Conservation (phyloP, 2,329 filamentous ascomycete genomes). For the Colletotrichum tanaceti region DNA sequence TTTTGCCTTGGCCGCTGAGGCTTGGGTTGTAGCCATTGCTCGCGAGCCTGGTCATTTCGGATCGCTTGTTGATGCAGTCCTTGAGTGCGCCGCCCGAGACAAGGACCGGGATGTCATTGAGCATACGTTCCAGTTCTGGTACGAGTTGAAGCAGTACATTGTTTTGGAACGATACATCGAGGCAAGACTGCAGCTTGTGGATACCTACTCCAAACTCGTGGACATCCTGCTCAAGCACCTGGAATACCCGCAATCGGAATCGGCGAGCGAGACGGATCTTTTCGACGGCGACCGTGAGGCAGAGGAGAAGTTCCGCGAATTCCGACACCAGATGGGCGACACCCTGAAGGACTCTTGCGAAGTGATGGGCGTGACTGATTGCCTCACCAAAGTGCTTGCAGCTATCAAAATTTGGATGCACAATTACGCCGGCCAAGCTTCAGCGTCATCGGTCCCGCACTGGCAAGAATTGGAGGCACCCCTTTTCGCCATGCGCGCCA, state of each 20-base stretch:
- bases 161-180: conserved; percentile 90
- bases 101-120: conserved; percentile 91
- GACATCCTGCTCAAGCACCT: conserved; percentile 93
- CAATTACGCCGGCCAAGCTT: conserved; percentile 81
- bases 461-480: conserved; percentile 98
- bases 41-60: conserved; percentile 85
- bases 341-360: conserved; percentile 97
- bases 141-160: conserved; percentile 96
- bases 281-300: conserved; percentile 96
- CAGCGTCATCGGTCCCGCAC: conserved; percentile 80
- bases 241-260: conserved; percentile 83
- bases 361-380: conserved; percentile 93
- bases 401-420: conserved; percentile 90
- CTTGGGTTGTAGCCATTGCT: conserved; percentile 93
- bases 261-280: conserved; percentile 79
- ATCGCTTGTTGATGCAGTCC: conserved; percentile 84
- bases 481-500: conserved; percentile 92
- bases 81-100: conserved; percentile 92
- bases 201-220: conserved; percentile 88
- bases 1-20: conserved; percentile 91
- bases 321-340: conserved; percentile 96
- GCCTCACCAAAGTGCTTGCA: conserved; percentile 86
- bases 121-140: conserved; percentile 97
- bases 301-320: conserved; percentile 97
- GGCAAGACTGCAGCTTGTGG: conserved; percentile 79